Conservation (phyloP, 805 yeast genomes). For the Metschnikowia reukaufii region DNA sequence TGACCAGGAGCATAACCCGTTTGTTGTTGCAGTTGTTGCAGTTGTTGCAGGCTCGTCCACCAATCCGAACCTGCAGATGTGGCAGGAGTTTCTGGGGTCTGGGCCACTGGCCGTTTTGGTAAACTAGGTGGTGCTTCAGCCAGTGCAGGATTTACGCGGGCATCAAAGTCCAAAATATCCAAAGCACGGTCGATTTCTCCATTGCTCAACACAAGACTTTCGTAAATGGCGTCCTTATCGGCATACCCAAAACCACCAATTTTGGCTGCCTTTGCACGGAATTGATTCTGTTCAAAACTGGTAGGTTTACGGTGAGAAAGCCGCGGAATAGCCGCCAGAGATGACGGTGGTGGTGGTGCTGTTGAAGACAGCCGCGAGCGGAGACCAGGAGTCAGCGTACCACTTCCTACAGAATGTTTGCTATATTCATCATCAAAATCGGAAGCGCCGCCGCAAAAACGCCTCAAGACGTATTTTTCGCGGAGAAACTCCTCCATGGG, state of each 20-base stretch:
- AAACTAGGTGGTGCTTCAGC: slow-evolving; percentile 50
- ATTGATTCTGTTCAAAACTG: slow-evolving; percentile 52
- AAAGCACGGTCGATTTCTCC: slow-evolving; percentile 64
- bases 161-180: slow-evolving; percentile 50
- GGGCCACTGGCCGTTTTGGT: slow-evolving; percentile 37
- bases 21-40: slow-evolving; percentile 10
- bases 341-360: not conserved
- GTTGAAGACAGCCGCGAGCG: slow-evolving; percentile 20
- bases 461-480: slow-evolving; percentile 68
- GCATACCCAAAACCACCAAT: slow-evolving; percentile 52
- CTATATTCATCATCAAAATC: slow-evolving; percentile 17
- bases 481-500: slow-evolving; percentile 58
- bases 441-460: slow-evolving; percentile 46
- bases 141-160: slow-evolving; percentile 32
- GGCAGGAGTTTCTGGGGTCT: slow-evolving; percentile 18
- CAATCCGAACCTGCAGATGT: slow-evolving; percentile 30
- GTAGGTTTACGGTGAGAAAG: slow-evolving; percentile 54
- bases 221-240: slow-evolving; percentile 57
- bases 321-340: slow-evolving; percentile 30
- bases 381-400: slow-evolving; percentile 12
- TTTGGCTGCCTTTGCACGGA: slow-evolving; percentile 46
- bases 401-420: slow-evolving; percentile 7
- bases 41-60: slow-evolving; percentile 26
- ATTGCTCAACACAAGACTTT: slow-evolving; percentile 57
- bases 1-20: slow-evolving; percentile 12